Evolutionary conservation across 75 land plant genomes (phyloP).

Genomic region (Azolla pinnata): DNA sequence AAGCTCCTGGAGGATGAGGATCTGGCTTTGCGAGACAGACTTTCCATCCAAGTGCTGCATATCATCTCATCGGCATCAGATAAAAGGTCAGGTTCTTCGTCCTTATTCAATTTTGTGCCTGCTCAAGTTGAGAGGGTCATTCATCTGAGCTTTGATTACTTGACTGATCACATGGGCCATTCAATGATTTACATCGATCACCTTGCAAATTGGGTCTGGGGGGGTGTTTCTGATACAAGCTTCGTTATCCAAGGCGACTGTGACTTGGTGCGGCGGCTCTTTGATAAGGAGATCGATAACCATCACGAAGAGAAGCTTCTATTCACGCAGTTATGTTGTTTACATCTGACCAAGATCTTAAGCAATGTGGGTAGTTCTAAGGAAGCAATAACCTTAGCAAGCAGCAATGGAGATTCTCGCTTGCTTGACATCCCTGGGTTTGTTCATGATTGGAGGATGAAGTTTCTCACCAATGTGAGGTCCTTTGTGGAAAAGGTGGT

Average conservation of each 20-base stretch:
- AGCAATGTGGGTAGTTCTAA: not conserved
- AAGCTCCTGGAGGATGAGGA: constrained; percentile 90
- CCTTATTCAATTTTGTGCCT: constrained; percentile 34
- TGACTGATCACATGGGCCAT: constrained; percentile 50
- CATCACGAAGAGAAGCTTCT: constrained; percentile 91
- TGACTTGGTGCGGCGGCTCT: constrained; percentile 68
- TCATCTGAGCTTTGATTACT: constrained; percentile 49
- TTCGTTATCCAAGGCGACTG: constrained; percentile 20
- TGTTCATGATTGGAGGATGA: constrained; percentile 55
- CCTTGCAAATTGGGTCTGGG: constrained; percentile 42
- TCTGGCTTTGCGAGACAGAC: constrained; percentile 46
- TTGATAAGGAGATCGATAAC: constrained; percentile 97
- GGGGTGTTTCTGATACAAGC: constrained; percentile 24
- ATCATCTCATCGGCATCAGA: constrained; percentile 16
- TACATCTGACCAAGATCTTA: constrained; percentile 29
- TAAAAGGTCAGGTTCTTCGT: not conserved
- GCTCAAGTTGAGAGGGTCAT: constrained; percentile 86
- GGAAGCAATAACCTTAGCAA: not conserved
- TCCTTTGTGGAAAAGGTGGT: constrained; percentile 36
- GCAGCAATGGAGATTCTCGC: not conserved
- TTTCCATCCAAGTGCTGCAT: constrained; percentile 47
- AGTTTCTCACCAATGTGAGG: constrained; percentile 39
- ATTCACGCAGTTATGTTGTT: constrained; percentile 82
- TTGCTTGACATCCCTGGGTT: not conserved
- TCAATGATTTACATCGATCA: constrained; percentile 56